Base-by-base conservation (phyloP, 805 yeast species). In the Cephaloascus fragrans region DNA sequence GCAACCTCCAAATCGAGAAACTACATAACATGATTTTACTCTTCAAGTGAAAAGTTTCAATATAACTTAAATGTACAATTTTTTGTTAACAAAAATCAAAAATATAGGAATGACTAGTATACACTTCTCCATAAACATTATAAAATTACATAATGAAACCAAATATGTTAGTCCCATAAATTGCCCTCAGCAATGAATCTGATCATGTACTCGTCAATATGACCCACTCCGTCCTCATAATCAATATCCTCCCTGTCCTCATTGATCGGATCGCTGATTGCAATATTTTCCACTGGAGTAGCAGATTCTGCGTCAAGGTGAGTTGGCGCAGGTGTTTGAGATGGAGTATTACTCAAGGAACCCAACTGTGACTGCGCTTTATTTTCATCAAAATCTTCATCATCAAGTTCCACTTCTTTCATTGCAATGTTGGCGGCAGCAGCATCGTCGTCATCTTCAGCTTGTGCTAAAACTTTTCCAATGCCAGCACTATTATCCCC, bases 171-270 rank as follows among this genome's bases (percentile, higher is more conserved):
- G 35, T 68, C 74, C 48, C 62, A 73, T 53, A 79, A 84, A 53
- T 67, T 74, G 0, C 96, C 97, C 39, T 79, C 80, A 43, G 95
- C 95, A 42, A 93, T 85, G 54, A 75, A 85, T 43, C 89, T 69
- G 45, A 93, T 77, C 99, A 93, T 93, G 63, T 89, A 94, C 67
- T 93, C 97, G 55, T 93, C 99, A 39, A 90, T 76, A 56, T 88
- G 96, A 3, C 83, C 84, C 37, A 80, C 71, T 18, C 75, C 83
- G 35, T 77, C 86, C 3, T 72, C 81, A 37, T 62, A 75, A 28
- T 75, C 81, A 3, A 59, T 65, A 14, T 55, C 65, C 3, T 49
- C 59, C 14, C 50, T 56, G 28, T 57, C 61, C 2, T 44, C 51
- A 19, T 20, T n/a, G 18, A 17, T 37, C 19, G 39, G 52, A 20